phyloP scores from a whole-genome alignment of 208 protist species.

The Leishmania tarentolae region DNA sequence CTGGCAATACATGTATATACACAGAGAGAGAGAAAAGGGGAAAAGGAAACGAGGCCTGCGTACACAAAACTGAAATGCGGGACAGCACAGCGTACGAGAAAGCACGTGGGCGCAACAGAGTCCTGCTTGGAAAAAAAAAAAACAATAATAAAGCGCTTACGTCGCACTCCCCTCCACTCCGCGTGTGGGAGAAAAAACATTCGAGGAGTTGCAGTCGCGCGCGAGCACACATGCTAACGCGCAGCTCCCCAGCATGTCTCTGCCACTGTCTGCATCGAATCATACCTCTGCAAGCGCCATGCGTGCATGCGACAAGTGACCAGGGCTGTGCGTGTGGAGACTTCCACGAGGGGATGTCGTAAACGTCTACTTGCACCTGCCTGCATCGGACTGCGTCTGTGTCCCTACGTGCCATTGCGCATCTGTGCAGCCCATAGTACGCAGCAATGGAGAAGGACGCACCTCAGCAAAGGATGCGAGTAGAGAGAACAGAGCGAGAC shows the following conservation, averaged over 20 bases:
- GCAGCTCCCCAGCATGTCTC: not conserved
- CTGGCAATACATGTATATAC: too few species aligned
- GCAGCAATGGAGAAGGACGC: not conserved
- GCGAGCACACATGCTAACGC: not conserved
- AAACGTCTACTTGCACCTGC: not conserved
- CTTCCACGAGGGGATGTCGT: not conserved
- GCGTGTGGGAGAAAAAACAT: too few species aligned
- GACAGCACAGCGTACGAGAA: not conserved
- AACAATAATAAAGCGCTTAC: not conserved
- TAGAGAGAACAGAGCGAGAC: not conserved
- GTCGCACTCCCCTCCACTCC: not conserved
- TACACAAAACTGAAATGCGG: not conserved
- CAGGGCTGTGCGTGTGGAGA: not conserved
- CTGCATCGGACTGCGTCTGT: not conserved
- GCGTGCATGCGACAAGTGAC: not conserved
- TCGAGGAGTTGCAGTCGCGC: not conserved
- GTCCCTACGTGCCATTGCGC: not conserved
- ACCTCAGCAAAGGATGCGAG: not conserved
- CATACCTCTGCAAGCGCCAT: not conserved
- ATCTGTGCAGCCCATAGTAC: not conserved
- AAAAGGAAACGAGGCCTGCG: not conserved
- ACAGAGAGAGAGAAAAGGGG: not conserved
- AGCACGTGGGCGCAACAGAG: not conserved
- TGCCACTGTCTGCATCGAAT: not conserved
- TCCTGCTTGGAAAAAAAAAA: too few species aligned